Base-by-base conservation (phyloP, 2,329 filamentous ascomycete genomes). In the Acrocalymma vagum region DNA sequence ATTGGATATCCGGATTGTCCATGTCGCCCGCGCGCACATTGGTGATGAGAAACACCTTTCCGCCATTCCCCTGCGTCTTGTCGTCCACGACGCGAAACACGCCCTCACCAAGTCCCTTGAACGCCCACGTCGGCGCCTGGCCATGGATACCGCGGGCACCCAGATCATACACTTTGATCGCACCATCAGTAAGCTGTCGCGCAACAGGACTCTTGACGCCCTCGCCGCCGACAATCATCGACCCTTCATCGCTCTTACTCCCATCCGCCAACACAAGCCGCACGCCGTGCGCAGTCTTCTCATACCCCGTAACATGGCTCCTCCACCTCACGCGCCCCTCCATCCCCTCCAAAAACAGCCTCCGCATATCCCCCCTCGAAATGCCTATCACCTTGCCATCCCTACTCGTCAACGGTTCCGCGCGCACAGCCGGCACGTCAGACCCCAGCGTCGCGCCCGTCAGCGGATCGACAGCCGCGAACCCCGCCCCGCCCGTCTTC, bases 101-200 rank as follows among this genome's bases (percentile, higher is more conserved):
- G 2, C 84, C 84, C 61, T 86, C 83, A 1, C 83, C 83, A 1
- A 87, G 70, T 0, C 64, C 75, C 45, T 78, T 80, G 71, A 86
- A 87, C 0, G 83, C 82, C 0, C 78, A 75, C 0, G 77, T 82
- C 0, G 82, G 81, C 6, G 84, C 82, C 58, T 86, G 82, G 0
- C 84, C 84, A 51, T 87, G 84, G 16, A 87, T 85, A 1, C 83
- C 82, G 31, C 83, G 67, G 0, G 83, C 79, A 3, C 83, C 83
- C 0, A 82, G 81, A 51, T 87, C 84, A 56, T 79, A 86, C 4
- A 83, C 78, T 60, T 84, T 85, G 29, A 86, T 60, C 32, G 68
- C 76, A 2, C 81, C 82, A 4, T 70, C 69, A 0, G 80, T 83
- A 4, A 86, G 67, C 64, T 87, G 83, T 52, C 75, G 78, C 0